Evolutionary conservation across 805 yeast genomes (phyloP).

Genomic region (Metahyphopichia silvanorum): DNA sequence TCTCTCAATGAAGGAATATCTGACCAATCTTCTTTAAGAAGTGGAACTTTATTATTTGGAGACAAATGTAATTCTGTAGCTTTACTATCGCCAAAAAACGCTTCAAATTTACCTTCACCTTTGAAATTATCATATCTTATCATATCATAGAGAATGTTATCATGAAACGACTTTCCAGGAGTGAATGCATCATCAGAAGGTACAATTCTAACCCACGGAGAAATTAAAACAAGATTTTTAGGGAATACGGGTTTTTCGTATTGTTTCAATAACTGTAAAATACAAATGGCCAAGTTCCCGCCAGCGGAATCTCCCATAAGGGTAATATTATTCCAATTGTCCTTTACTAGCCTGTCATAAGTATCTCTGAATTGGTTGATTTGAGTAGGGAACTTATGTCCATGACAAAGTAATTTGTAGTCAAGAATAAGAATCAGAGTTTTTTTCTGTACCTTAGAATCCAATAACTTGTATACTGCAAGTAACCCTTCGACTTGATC

Average conservation of each 20-base stretch:
- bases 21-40: conserved; percentile 26
- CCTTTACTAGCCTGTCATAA: conserved; percentile 17
- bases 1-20: conserved; percentile 27
- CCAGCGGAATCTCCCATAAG: conserved; percentile 45
- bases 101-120: background rate
- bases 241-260: conserved; percentile 18
- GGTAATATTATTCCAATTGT: conserved; percentile 24
- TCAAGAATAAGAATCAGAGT: conserved; percentile 28
- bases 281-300: conserved; percentile 31
- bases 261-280: conserved; percentile 23
- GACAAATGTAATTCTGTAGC: conserved; percentile 14
- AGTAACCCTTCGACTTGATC: conserved; percentile 28
- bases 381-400: conserved; percentile 31
- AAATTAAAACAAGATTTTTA: conserved; percentile 20
- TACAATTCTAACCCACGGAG: conserved; percentile 38
- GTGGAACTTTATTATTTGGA: conserved; percentile 22
- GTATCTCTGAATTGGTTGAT: conserved; percentile 25
- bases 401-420: conserved; percentile 28
- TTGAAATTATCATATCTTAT: conserved; percentile 10
- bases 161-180: conserved; percentile 34
- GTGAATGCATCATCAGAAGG: conserved; percentile 16
- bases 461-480: conserved; percentile 25
- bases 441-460: conserved; percentile 11
- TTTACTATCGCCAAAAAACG: conserved; percentile 10
- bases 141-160: conserved; percentile 20